phyloP scores from a whole-genome alignment of 1,139 yeast species.

The Blastobotrys apis region DNA sequence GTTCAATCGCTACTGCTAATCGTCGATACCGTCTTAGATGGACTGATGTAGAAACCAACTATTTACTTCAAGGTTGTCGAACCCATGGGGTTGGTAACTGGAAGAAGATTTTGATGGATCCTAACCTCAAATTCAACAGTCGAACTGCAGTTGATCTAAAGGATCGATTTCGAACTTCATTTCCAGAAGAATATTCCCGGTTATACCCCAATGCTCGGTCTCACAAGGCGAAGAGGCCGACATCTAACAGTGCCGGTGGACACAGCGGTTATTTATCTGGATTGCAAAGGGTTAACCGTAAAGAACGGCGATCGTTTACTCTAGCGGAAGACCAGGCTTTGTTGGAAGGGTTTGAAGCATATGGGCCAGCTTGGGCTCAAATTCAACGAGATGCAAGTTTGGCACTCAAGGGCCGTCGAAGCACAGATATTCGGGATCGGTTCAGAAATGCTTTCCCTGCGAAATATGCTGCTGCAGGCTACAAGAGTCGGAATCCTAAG shows the following conservation, averaged over 20 bases:
- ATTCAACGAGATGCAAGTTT: conserved; percentile 47
- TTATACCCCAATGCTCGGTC: conserved; percentile 44
- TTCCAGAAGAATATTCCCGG: conserved; percentile 43
- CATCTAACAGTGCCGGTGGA: too few species aligned
- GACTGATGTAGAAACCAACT: conserved; percentile 42
- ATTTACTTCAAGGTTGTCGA: conserved; percentile 41
- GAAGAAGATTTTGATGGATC: conserved; percentile 43
- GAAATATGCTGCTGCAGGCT: conserved; percentile 42
- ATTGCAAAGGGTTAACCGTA: conserved; percentile 38
- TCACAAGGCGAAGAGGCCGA: conserved; percentile 23
- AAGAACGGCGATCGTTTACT: conserved; percentile 48
- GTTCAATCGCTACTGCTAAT: too few species aligned
- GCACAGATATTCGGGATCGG: conserved; percentile 43
- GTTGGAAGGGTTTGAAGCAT: conserved; percentile 59
- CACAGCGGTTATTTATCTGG: too few species aligned
- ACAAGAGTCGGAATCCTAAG: conserved; percentile 34
- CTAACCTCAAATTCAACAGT: conserved; percentile 38
- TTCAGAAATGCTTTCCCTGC: conserved; percentile 45
- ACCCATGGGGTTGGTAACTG: conserved; percentile 45
- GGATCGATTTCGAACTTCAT: conserved; percentile 42
- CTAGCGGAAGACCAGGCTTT: conserved; percentile 71
- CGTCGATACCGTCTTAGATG: conserved; percentile 39
- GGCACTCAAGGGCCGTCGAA: conserved; percentile 38
- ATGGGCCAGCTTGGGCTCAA: conserved; percentile 88
- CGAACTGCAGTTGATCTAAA: conserved; percentile 43